These are phyloP conservation scores for Neostapfia colusana DNA, from an alignment of 176 grass and related monocot species.

Conservation along the genomic window DNA sequence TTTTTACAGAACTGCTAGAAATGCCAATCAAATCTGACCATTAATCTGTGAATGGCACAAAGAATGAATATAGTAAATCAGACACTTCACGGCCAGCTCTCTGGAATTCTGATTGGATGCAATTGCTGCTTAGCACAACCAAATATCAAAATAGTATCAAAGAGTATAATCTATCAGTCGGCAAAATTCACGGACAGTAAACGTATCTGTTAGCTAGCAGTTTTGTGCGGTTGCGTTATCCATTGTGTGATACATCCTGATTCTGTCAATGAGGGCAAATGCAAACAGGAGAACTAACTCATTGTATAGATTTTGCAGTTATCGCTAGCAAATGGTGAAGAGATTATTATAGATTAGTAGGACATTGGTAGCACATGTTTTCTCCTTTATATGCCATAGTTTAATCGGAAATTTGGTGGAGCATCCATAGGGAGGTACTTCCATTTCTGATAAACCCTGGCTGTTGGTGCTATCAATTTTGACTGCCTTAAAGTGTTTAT, in stretches of 20 bases:
- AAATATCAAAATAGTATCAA: background rate
- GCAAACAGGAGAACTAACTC: background rate
- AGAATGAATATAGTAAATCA: background rate
- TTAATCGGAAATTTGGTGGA: slow-evolving; percentile 20
- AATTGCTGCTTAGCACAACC: background rate
- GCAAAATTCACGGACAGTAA: background rate
- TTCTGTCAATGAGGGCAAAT: background rate
- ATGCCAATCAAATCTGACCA: background rate
- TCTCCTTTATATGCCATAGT: background rate
- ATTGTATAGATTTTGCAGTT: background rate
- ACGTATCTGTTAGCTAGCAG: background rate
- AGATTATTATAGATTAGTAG: background rate
- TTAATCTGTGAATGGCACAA: background rate
- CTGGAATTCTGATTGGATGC: background rate
- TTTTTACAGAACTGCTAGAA: background rate
- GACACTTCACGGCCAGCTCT: background rate
- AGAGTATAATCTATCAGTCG: background rate
- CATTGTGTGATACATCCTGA: background rate
- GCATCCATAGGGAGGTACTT: background rate
- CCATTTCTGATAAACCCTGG: slow-evolving; percentile 2
- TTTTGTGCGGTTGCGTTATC: background rate
- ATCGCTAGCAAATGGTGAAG: background rate
- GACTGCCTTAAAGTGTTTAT: background rate
- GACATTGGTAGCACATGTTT: background rate
- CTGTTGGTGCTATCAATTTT: background rate